Evolutionary conservation across 2,329 filamentous ascomycete species (phyloP).

Genomic region (Ascochyta viciae-villosae): DNA sequence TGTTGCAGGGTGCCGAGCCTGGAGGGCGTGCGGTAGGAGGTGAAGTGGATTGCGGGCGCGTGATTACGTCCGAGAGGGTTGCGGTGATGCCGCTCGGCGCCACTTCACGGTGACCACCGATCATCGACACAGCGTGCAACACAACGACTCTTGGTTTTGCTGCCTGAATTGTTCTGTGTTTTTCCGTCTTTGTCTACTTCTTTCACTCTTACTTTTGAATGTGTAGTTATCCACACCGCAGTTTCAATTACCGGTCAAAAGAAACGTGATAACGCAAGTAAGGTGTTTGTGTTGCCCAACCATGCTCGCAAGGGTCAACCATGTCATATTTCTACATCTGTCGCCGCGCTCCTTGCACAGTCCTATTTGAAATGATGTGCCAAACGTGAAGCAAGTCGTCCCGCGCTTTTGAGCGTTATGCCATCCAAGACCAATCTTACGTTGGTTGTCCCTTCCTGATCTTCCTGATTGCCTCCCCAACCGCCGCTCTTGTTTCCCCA

Average conservation of each 20-base stretch:
- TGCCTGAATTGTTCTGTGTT: neutral
- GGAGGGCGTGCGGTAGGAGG: conserved; percentile 3
- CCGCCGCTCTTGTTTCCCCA: neutral
- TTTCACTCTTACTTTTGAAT: neutral
- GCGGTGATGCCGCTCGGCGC: conserved; percentile 14
- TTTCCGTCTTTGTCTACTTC: neutral
- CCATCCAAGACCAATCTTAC: conserved; percentile 13
- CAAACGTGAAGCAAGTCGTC: conserved; percentile 1
- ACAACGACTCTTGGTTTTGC: neutral
- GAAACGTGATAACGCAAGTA: conserved; percentile 15
- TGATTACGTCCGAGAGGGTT: conserved; percentile 7
- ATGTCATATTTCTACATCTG: conserved; percentile 31
- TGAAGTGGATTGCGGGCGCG: neutral
- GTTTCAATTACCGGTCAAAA: neutral
- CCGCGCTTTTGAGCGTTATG: conserved; percentile 1
- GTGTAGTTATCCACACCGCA: no score
- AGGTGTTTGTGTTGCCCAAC: conserved; percentile 16
- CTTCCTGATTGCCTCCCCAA: neutral
- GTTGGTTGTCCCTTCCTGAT: neutral
- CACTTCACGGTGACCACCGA: conserved; percentile 14
- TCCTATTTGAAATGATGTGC: conserved; percentile 8
- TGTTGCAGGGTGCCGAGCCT: conserved; percentile 5
- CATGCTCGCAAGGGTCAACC: conserved; percentile 18
- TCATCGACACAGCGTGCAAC: conserved; percentile 1
- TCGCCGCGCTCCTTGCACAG: conserved; percentile 15